Conservation (phyloP, 1,139 yeast genomes). For the Suhomyces chickasaworum region DNA sequence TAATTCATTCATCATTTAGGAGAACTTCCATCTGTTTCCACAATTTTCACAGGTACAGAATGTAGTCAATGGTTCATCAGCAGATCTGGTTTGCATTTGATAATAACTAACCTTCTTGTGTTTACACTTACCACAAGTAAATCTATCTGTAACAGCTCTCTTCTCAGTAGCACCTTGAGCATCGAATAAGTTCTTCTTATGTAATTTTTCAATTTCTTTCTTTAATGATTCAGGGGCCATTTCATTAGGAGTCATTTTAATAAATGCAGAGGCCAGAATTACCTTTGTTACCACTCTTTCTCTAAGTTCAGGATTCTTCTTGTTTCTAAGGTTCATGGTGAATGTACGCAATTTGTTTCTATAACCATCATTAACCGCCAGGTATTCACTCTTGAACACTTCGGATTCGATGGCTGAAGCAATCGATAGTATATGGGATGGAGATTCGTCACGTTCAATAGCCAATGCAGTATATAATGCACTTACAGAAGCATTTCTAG, state of each 20-base stretch:
- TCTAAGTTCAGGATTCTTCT: constrained; percentile 84
- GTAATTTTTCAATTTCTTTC: constrained; percentile 81
- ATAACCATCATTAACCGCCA: constrained; percentile 59
- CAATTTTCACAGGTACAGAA: constrained; percentile 97
- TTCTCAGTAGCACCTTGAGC: constrained; percentile 99
- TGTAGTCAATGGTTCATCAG: constrained; percentile 97
- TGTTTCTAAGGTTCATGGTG: constrained; percentile 83
- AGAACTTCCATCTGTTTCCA: constrained; percentile 97
- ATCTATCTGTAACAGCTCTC: constrained; percentile 94
- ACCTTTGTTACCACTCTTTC: constrained; percentile 65
- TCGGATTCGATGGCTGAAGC: constrained; percentile 76
- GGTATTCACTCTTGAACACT: constrained; percentile 61
- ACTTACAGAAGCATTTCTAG: constrained; percentile 81
- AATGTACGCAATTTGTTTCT: constrained; percentile 81
- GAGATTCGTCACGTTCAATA: constrained; percentile 63
- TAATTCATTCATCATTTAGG: constrained; percentile 32
- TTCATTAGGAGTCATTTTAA: constrained; percentile 85
- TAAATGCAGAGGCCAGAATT: constrained; percentile 64
- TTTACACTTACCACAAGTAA: constrained; percentile 97
- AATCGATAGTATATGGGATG: constrained; percentile 56
- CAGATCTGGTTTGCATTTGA: constrained; percentile 97
- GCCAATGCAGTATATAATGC: constrained; percentile 90
- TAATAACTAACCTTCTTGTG: constrained; percentile 95
- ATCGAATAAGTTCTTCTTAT: constrained; percentile 86
- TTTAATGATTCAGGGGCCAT: constrained; percentile 91